A percentile compares a stretch with the other conserved stretches of the same genome.
Conservation (phyloP, 1,284 basidiomycete genomes). For the Rhodotorula sp. region DNA sequence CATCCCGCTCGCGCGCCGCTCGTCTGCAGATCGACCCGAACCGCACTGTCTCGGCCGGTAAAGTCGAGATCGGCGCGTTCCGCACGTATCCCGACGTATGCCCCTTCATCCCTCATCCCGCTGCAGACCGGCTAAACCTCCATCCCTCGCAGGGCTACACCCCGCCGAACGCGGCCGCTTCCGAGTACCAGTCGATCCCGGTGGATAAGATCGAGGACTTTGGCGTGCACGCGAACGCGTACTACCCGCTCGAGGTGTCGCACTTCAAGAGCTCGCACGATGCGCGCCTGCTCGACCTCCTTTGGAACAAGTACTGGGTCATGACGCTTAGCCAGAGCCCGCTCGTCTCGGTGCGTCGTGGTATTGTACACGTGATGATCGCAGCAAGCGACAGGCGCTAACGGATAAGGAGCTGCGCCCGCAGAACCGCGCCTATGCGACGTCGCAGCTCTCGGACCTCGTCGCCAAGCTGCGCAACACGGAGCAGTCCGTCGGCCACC, state of each 20-base stretch:
- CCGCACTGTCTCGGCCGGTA: constrained; percentile 94
- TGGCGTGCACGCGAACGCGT: constrained; percentile 95
- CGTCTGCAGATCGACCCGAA: constrained; percentile 87
- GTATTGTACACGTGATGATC: not conserved
- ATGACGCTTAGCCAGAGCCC: constrained; percentile 90
- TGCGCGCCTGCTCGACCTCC: constrained; percentile 76
- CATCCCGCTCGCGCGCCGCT: too few species aligned
- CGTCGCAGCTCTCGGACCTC: constrained; percentile 82
- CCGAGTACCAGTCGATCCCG: constrained; percentile 88
- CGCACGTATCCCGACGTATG: constrained; percentile 82
- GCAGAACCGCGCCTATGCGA: constrained; percentile 88
- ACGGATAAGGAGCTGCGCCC: not conserved
- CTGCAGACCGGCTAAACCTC: too few species aligned
- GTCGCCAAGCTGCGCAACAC: constrained; percentile 71
- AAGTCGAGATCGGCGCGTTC: constrained; percentile 98
- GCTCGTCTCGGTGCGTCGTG: constrained; percentile 72
- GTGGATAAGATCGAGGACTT: constrained; percentile 95
- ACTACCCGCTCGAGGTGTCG: constrained; percentile 91
- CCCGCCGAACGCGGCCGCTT: constrained; percentile 68
- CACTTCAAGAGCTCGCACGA: constrained; percentile 92
- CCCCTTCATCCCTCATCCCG: not conserved
- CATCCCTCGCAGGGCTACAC: constrained; percentile 65
- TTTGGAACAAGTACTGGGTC: constrained; percentile 99
- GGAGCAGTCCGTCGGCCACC: constrained; percentile 39
- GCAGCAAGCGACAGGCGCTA: not conserved